phyloP scores from a whole-genome alignment of 2,329 filamentous ascomycete species.

The Ophiobolus disseminans region DNA sequence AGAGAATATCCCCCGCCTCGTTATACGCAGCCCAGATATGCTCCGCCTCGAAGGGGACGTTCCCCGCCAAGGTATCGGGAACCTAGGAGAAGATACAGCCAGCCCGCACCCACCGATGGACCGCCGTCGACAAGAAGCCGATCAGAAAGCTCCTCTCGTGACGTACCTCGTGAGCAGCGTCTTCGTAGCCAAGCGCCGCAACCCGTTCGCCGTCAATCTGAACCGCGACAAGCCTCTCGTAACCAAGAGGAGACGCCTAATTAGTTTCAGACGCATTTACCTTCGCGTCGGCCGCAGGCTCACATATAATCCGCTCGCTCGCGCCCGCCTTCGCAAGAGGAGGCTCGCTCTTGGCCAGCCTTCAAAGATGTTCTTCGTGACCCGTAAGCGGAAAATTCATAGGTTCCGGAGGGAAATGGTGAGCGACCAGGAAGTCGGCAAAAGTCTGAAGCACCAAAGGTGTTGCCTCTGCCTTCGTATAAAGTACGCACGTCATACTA shows the following conservation, averaged over 20 bases:
- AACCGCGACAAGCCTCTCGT: conserved; percentile 21
- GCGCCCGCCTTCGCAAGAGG: conserved; percentile 15
- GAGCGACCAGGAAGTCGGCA: background rate
- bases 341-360: conserved; percentile 16
- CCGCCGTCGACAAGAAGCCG: conserved; percentile 6
- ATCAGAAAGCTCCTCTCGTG: conserved; percentile 13
- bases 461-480: conserved; percentile 7
- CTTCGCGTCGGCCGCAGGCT: conserved; percentile 24
- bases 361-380: conserved; percentile 8
- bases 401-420: background rate
- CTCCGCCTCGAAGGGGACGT: background rate
- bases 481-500: conserved; percentile 3
- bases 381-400: background rate
- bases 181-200: conserved; percentile 24
- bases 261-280: conserved; percentile 17
- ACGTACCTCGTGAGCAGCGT: conserved; percentile 15
- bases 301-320: conserved; percentile 22
- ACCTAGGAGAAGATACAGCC: conserved; percentile 1
- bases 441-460: conserved; percentile 3
- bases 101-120: background rate
- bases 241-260: conserved; percentile 20
- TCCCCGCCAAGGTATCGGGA: background rate
- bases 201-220: conserved; percentile 25
- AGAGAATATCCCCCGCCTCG: background rate
- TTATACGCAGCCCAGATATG: background rate